phyloP scores from a whole-genome alignment of 495 filamentous ascomycete genomes.

The Achaetomiella virescens region DNA sequence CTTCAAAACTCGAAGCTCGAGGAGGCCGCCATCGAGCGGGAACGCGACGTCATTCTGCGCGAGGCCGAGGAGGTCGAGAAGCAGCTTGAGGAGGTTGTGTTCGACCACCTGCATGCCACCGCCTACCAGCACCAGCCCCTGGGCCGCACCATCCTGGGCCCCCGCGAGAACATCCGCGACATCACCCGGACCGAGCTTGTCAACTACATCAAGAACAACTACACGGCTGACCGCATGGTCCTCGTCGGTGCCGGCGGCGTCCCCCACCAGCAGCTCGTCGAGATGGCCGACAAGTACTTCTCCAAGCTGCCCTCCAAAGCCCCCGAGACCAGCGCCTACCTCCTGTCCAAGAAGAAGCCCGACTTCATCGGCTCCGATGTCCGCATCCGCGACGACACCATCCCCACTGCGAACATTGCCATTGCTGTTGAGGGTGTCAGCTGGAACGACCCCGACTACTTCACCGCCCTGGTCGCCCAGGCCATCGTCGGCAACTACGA shows the following conservation, averaged over 20 bases:
- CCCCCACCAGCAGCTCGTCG: conserved; percentile 87
- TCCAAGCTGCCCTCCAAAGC: conserved; percentile 61
- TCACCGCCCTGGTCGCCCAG: conserved; percentile 94
- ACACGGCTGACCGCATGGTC: conserved; percentile 98
- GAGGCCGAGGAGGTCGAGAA: conserved; percentile 99
- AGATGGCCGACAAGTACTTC: conserved; percentile 96
- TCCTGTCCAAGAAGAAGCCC: conserved; percentile 75
- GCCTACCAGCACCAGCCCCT: conserved; percentile 94
- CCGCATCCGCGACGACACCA: conserved; percentile 88
- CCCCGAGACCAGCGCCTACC: conserved; percentile 62
- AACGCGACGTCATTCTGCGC: conserved; percentile 95
- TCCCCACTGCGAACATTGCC: conserved; percentile 93
- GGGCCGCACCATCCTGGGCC: conserved; percentile 94
- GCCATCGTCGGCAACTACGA: conserved; percentile 99
- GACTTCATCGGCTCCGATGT: conserved; percentile 96
- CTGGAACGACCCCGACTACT: conserved; percentile 99
- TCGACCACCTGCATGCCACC: conserved; percentile 97
- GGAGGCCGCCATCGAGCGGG: conserved; percentile 82
- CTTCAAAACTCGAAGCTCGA: conserved; percentile 99
- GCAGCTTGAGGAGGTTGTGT: conserved; percentile 98
- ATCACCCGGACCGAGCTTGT: conserved; percentile 84
- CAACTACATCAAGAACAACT: conserved; percentile 98
- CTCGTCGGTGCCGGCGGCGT: conserved; percentile 92
- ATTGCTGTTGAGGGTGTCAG: conserved; percentile 98
- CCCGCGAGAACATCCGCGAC: conserved; percentile 95